Percentiles rank a stretch among this genome's conserved stretches.
phyloP scores from a whole-genome alignment of 140 eudicot genomes.

The Erigeron philadelphicus region DNA sequence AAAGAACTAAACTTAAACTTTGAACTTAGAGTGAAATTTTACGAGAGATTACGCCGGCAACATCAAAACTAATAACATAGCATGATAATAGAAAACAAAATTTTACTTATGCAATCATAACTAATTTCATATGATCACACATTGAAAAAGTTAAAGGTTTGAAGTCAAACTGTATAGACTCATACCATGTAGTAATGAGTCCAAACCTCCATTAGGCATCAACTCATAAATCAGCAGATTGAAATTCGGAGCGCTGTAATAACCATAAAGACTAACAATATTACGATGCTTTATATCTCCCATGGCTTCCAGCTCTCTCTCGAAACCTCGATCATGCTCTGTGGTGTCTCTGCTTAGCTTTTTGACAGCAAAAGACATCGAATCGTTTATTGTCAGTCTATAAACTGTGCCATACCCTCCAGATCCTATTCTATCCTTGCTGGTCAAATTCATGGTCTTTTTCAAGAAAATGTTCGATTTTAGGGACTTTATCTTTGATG shows the following conservation, averaged over 20 bases:
- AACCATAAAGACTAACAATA: slow-evolving; percentile 74
- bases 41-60: neutral
- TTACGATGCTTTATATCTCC: slow-evolving; percentile 89
- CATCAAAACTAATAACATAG: neutral
- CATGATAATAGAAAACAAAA: neutral
- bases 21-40: neutral
- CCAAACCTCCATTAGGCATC: slow-evolving; percentile 92
- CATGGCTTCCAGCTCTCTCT: slow-evolving; percentile 92
- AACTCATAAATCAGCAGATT: slow-evolving; percentile 84
- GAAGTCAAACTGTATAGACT: slow-evolving; percentile 20
- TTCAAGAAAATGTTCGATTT: slow-evolving; percentile 59
- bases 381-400: slow-evolving; percentile 46
- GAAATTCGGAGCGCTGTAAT: slow-evolving; percentile 66
- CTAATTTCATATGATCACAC: neutral
- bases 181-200: slow-evolving; percentile 73
- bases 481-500: slow-evolving; percentile 53
- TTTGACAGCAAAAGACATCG: slow-evolving; percentile 67
- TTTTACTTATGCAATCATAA: neutral
- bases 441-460: slow-evolving; percentile 61
- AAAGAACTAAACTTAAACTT: slow-evolving; percentile 13
- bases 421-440: slow-evolving; percentile 81
- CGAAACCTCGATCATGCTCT: slow-evolving; percentile 87
- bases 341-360: slow-evolving; percentile 58
- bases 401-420: slow-evolving; percentile 93
- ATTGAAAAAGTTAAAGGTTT: slow-evolving; percentile 18